Percentiles rank a stretch among this genome's conserved stretches.
These are phyloP conservation scores for Agrocybe pediades DNA, from an alignment of 768 basidiomycete genomes.

Conservation along the genomic window DNA sequence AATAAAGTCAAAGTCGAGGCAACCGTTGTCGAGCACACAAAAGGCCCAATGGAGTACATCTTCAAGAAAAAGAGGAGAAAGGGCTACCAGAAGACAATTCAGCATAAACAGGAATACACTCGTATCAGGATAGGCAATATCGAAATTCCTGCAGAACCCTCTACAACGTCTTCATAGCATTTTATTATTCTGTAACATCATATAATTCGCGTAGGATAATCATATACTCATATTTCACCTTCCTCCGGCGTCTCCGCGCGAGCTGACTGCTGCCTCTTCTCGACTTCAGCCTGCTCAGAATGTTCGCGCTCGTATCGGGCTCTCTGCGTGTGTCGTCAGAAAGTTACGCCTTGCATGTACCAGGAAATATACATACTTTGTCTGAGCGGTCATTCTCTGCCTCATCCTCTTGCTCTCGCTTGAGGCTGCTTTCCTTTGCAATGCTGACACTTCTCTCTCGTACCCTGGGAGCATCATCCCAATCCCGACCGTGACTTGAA, in stretches of 20 bases:
- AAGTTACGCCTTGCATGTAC: constrained; percentile 1
- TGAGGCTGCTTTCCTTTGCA: constrained; percentile 52
- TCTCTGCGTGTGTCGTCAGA: constrained; percentile 38
- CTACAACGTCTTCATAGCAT: constrained; percentile 24
- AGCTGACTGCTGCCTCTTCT: constrained; percentile 39
- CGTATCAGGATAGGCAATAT: constrained; percentile 90
- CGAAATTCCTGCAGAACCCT: constrained; percentile 34
- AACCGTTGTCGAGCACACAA: constrained; percentile 97
- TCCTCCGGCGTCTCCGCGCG: constrained; percentile 86
- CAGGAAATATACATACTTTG: constrained; percentile 48
- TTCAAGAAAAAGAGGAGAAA: constrained; percentile 99
- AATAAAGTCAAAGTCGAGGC: constrained; percentile 74
- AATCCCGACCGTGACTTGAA: constrained; percentile 37
- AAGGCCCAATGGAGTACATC: constrained; percentile 87
- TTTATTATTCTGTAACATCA: constrained; percentile 16
- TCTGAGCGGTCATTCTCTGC: constrained; percentile 59
- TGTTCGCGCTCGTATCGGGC: constrained; percentile 51
- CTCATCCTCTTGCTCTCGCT: constrained; percentile 54
- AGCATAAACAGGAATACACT: constrained; percentile 95
- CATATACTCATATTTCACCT: constrained; percentile 60
- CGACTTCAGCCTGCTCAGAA: constrained; percentile 43
- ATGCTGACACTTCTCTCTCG: constrained; percentile 37
- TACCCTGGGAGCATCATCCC: constrained; percentile 50
- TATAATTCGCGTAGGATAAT: constrained; percentile 12
- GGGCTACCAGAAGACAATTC: constrained; percentile 93